Base-by-base conservation (phyloP, 768 basidiomycete genomes). In the Trametes villosa region DNA sequence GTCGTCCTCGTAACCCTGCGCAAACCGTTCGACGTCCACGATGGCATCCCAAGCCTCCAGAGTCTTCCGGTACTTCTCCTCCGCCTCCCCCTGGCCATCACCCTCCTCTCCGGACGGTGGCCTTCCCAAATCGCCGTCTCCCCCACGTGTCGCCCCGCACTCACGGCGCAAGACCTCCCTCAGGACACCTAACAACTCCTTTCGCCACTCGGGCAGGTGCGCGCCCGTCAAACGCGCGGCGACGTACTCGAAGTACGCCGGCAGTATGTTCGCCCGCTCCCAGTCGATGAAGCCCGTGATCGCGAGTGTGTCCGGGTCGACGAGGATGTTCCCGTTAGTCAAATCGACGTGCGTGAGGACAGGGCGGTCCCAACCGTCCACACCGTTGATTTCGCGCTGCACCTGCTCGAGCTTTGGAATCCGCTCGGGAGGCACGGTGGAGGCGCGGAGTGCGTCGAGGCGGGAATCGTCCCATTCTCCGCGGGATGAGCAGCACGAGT, bases 271-370 rank as follows among this genome's bases (percentile, higher is more conserved):
- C 33, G 50, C 50, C 34, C 13, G 34, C 52, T 62, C 60, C 64
- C 64, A 65, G 41, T 62, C 60, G 34, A 62, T 41, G 36, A 65
- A 24, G n/a, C 64, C 56, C 18, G 60, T 58, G 34, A 65, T 40
- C 17, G 12, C 26, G 40, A 62, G 59, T 11, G 63, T 65, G 17
- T 41, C 46, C n/a, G 63, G 63, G 33, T 65, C 54, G 22, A 62
- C 30, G 42, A 65, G 60, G 11, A 57, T 57, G 40, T 61, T 65
- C 36, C 54, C 34, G 17, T 38, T 11, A 27, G 64, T 57, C 11
- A 62, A 31, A 24, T 62, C 60, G 22, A 49, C 44, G n/a, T 65
- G 64, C 34, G 26, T 47, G 30, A 65, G 54, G n/a, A 46, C 40
- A n/a, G 40, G 41, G 24, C 47, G 49, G 41, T 49, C 34, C 33